Conservation (phyloP, 805 yeast species). For the Wickerhamia fluorescens region DNA sequence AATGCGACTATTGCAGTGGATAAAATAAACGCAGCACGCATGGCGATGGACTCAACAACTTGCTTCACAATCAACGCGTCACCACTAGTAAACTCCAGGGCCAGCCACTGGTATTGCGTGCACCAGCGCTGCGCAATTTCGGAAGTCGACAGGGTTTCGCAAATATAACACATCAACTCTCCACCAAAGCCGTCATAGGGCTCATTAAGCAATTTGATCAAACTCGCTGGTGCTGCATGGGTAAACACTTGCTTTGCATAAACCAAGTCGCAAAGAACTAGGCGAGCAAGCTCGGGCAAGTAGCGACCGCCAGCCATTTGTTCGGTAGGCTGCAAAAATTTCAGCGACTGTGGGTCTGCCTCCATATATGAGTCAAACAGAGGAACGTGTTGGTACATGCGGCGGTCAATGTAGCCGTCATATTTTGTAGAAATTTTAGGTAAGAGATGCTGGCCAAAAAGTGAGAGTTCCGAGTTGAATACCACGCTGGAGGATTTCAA, state of each 20-base stretch:
- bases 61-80: conserved; percentile 24
- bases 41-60: conserved; percentile 31
- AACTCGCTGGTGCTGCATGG: conserved; percentile 8
- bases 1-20: conserved; percentile 36
- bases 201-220: conserved; percentile 9
- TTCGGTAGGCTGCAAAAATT: conserved; percentile 51
- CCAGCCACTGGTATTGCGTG: conserved; percentile 16
- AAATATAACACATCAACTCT: conserved; percentile 32
- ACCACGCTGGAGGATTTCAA: conserved; percentile 13
- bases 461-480: conserved; percentile 48
- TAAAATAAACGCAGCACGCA: conserved; percentile 39
- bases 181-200: conserved; percentile 31
- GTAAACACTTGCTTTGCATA: conserved; percentile 20
- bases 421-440: conserved; percentile 27
- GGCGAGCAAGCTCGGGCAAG: conserved; percentile 45
- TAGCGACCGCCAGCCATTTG: conserved; percentile 50
- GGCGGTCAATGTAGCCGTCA: conserved; percentile 32
- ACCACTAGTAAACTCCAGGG: conserved; percentile 8
- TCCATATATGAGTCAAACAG: conserved; percentile 25
- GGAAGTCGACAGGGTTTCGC: conserved; percentile 19
- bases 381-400: conserved; percentile 15
- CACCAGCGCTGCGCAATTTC: conserved; percentile 14
- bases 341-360: conserved; percentile 14
- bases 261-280: conserved; percentile 31
- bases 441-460: conserved; percentile 40